Conservation (phyloP, 768 basidiomycete species). For the Phlebiopsis flavidoalba region DNA sequence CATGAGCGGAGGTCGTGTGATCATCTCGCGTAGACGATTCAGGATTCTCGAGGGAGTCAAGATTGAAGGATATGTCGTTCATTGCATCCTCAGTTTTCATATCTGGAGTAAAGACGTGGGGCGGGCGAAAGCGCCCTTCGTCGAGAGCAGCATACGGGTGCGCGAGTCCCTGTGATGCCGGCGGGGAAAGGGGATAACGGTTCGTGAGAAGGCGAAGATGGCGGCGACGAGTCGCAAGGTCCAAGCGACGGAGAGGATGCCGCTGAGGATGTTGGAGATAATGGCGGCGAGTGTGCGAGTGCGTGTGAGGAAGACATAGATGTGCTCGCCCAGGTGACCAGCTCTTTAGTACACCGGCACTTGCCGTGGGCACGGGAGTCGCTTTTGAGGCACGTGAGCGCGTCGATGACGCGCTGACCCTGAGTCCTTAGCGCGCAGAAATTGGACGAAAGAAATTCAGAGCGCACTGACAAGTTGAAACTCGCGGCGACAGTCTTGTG, state of each 20-base stretch:
- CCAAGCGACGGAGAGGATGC: slow-evolving; percentile 43
- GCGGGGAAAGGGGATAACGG: slow-evolving; percentile 26
- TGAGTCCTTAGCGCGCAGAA: too few species aligned
- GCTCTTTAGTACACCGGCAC: not conserved
- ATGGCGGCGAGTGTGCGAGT: not conserved
- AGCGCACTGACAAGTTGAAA: too few species aligned
- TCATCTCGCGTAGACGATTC: slow-evolving; percentile 8
- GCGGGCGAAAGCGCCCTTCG: slow-evolving; percentile 39
- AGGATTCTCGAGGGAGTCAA: not conserved
- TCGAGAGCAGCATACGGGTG: slow-evolving; percentile 60
- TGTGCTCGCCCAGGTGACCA: not conserved
- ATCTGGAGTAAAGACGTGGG: slow-evolving; percentile 40
- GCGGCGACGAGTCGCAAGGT: slow-evolving; percentile 33
- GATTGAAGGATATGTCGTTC: not conserved
- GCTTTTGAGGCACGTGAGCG: not conserved
- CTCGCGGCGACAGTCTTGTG: too few species aligned
- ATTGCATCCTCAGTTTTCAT: not conserved
- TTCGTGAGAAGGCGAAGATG: slow-evolving; percentile 27
- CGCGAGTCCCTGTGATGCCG: slow-evolving; percentile 22
- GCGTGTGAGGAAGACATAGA: not conserved
- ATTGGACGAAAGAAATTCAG: too few species aligned
- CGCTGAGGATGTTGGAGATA: slow-evolving; percentile 35
- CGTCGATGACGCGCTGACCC: not conserved
- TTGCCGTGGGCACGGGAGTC: not conserved
- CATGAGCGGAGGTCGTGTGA: slow-evolving; percentile 8